Evolutionary conservation across 345 rosid species (phyloP), one percentile per base, ranked within the genome.

Genomic region (Eucalyptus tenuipes): DNA sequence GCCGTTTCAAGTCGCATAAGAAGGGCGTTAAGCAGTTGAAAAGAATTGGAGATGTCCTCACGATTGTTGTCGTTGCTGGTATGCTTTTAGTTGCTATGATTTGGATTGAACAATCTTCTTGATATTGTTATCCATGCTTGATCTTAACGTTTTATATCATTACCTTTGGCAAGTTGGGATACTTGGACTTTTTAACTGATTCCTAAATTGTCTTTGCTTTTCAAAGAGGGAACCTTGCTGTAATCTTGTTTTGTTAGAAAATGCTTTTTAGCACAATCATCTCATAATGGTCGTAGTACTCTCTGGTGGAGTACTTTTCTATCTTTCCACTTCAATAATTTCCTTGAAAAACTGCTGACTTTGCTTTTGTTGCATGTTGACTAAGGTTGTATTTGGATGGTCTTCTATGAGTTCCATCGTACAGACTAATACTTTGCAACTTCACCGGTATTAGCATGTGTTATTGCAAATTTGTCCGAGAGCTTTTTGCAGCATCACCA

Each of bases 51-150:
- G 98, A 97, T 94, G 94, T 95, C 89, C 99, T 98, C 85, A 98
- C 97, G 1, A n/a, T 94, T 88, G 95, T 93, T 31, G 96, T 95
- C 75, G 95, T 97, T 88, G 99, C 99, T 93, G 99, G 99, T 95
- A 92, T 15, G 87, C 53, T 85, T 55, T 33, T 75, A 75, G 47
- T 40, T 40, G 10, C 47, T 10, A 40, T 75, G 84, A 75, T 75
- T 47, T 11, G 29, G 47, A 75, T 75, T 75, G 84, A 40, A 40
- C 47, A 75, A 22, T 75, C 84, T 75, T 75, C 29, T 75, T 2
- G 5, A 17, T 75, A 40, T 11, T 75, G 84, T 18, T 1, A 75
- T 40, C 29, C 7, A 6, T 40, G 84, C 15, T 40, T 40, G 84
- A 20, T 75, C 82, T 22, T 75, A 37, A 25, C 3, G 7, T 75